Base-by-base conservation (phyloP, 192 early-diverging fungal species). In the Rhizoclosmatium sp. region DNA sequence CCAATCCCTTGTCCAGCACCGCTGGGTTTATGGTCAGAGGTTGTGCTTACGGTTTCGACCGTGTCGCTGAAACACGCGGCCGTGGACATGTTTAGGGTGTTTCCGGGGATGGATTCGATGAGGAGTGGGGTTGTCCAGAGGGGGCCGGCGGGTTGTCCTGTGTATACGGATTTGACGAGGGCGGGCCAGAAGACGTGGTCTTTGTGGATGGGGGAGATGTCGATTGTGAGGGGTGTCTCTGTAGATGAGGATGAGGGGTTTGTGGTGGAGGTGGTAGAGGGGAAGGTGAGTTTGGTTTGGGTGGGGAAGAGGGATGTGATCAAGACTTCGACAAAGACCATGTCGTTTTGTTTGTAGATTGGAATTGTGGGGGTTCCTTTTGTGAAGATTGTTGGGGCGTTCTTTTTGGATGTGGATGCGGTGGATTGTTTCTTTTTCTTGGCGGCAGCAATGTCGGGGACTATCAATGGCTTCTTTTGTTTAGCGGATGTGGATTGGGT, bases 251-350 rank as follows among this genome's bases (percentile, higher is more conserved):
- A 10, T 2, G 48, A 31, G 39, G 2, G 21, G 42, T 7, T 45
- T 42, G 31, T 46, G 4, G 64, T 19, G 42, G 23, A 49, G 19
- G 64, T n/a, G 4, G 65, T 19, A n/a, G 46, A 4, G 4, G 62
- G 62, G 1, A 69, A 47, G 19, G 42, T 41, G 14, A 69, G 40
- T 10, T 47, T 23, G 41, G 40, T 69, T 21, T n/a, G 16, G 12
- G 7, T 9, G 16, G 42, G 40, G 23, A 45, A 21, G 2, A 46
- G 12, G 4, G 67, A 21, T 12, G 67, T 69, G 48, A 77, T 48
- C n/a, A 77, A 31, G 65, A 56, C 65, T 68, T 77, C 75, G 49
- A 77, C 49, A 45, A 45, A 77, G 39, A 77, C 75, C 5, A 77
- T 66, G 16, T 77, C 75, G 39, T 68, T 49, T 4, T 14, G 0